Conservation (phyloP, 164 flowering plant species). For the Tetracentron sinense region DNA sequence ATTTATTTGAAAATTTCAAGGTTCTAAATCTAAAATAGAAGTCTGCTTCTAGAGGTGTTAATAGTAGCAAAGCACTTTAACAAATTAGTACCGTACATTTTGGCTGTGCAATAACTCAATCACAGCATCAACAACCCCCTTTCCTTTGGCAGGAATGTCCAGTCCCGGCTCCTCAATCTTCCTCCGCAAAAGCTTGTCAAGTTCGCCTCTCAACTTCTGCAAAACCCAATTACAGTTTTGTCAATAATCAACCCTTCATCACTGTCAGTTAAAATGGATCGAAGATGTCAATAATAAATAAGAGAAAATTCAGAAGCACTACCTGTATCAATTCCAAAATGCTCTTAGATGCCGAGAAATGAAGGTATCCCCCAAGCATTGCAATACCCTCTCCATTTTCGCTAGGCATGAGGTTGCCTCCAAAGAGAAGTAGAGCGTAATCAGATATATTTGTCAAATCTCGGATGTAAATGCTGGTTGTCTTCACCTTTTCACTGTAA, state of each 20-base stretch:
- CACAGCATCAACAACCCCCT: slow-evolving; percentile 86
- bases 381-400: slow-evolving; percentile 82
- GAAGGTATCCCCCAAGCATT: slow-evolving; percentile 97
- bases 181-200: slow-evolving; percentile 72
- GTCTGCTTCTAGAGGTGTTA: no score
- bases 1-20: no score
- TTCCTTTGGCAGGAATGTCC: slow-evolving; percentile 63
- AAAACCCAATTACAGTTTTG: slow-evolving; percentile 9
- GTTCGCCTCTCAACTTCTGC: slow-evolving; percentile 83
- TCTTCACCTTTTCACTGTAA: slow-evolving; percentile 93
- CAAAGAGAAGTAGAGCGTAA: slow-evolving; percentile 89
- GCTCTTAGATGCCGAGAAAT: slow-evolving; percentile 88
- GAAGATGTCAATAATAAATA: not conserved
- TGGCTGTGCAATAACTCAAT: slow-evolving; percentile 77
- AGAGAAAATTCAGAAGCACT: slow-evolving; percentile 4
- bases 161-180: slow-evolving; percentile 87
- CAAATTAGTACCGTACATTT: slow-evolving; percentile 19
- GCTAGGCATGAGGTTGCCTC: slow-evolving; percentile 77
- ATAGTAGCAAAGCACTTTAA: no score
- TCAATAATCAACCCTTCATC: not conserved
- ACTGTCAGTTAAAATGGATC: not conserved
- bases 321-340: slow-evolving; percentile 79
- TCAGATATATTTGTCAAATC: slow-evolving; percentile 97
- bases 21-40: no score
- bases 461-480: slow-evolving; percentile 63